Percentiles rank a stretch among this genome's conserved stretches.
Conservation (phyloP, 2,329 filamentous ascomycete species). For the Immersiporthe knoxdaviesiana region DNA sequence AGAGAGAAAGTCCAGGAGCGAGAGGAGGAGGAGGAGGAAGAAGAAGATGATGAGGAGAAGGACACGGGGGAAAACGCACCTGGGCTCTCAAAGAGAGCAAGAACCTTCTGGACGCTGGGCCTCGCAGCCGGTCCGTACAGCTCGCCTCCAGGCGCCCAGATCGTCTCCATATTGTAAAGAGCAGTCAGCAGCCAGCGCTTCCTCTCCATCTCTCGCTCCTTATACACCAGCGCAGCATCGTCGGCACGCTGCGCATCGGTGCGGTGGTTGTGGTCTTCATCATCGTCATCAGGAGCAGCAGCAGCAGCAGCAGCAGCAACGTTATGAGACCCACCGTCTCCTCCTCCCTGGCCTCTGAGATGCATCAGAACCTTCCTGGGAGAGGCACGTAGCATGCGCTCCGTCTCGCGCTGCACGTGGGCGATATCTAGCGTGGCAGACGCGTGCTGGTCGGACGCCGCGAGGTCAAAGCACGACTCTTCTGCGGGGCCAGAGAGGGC, state of each 20-base stretch:
- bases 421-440: slow-evolving; percentile 36
- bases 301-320: too few species aligned
- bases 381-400: slow-evolving; percentile 58
- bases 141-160: slow-evolving; percentile 30
- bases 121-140: slow-evolving; percentile 27
- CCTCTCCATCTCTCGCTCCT: slow-evolving; percentile 51
- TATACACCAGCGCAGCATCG: slow-evolving; percentile 51
- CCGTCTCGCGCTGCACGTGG: slow-evolving; percentile 55
- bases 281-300: background rate
- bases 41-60: too few species aligned
- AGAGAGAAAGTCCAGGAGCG: background rate
- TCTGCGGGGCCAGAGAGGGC: slow-evolving; percentile 14
- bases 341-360: slow-evolving; percentile 54
- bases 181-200: slow-evolving; percentile 42
- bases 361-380: slow-evolving; percentile 56
- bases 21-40: too few species aligned
- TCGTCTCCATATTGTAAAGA: slow-evolving; percentile 51
- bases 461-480: slow-evolving; percentile 1
- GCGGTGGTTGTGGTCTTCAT: background rate
- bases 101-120: slow-evolving; percentile 40
- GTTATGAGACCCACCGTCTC: slow-evolving; percentile 37
- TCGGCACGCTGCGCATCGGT: slow-evolving; percentile 24
- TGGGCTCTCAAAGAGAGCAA: slow-evolving; percentile 56
- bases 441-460: slow-evolving; percentile 32
- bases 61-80: slow-evolving; percentile 45